phyloP scores from a whole-genome alignment of 2,329 filamentous ascomycete genomes.

The Colletotrichum destructivum region DNA sequence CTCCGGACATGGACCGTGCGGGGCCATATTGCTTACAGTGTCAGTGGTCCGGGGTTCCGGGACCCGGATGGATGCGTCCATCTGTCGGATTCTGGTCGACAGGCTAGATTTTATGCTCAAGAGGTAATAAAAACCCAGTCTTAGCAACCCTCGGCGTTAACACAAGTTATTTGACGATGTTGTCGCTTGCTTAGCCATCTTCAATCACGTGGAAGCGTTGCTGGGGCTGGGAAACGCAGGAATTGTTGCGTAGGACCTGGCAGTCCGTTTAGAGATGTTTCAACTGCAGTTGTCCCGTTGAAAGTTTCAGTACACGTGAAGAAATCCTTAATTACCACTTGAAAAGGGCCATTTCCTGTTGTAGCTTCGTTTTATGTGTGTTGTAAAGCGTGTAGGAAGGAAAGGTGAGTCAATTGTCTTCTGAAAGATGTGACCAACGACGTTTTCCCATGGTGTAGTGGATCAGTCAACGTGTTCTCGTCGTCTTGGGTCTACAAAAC shows the following conservation, averaged over 20 bases:
- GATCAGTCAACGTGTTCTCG: neutral
- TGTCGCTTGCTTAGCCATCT: too few species aligned
- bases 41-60: neutral
- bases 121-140: too few species aligned
- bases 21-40: neutral
- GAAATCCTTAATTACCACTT: rapidly evolving
- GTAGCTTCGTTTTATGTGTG: neutral
- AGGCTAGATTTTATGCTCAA: too few species aligned
- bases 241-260: too few species aligned
- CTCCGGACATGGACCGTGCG: slow-evolving; percentile 6
- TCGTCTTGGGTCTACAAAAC: neutral
- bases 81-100: too few species aligned
- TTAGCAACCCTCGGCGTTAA: too few species aligned
- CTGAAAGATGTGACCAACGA: neutral
- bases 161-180: too few species aligned
- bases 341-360: neutral
- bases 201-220: too few species aligned
- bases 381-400: neutral
- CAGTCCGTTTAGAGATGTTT: too few species aligned
- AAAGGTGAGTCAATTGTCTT: neutral
- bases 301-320: too few species aligned
- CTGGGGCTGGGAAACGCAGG: too few species aligned
- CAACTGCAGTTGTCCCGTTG: too few species aligned
- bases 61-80: neutral
- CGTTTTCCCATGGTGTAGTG: neutral